phyloP scores from a whole-genome alignment of 1,284 basidiomycete species.

The Schizophyllum commune region DNA sequence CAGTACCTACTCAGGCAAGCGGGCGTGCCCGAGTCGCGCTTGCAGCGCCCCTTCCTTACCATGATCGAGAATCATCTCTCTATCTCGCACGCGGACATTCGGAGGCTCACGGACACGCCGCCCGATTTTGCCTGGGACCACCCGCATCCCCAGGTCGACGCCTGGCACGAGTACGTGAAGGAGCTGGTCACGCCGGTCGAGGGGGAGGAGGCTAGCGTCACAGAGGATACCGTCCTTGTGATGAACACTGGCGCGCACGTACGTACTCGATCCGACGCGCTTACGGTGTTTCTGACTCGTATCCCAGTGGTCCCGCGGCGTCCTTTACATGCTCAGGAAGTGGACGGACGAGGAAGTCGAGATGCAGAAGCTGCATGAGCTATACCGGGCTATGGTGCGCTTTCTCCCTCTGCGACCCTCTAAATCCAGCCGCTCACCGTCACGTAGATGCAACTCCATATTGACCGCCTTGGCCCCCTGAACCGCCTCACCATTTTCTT shows the following conservation, averaged over 20 bases:
- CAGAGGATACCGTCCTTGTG: conserved; percentile 20
- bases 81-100: conserved; percentile 17
- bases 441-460: conserved; percentile 12
- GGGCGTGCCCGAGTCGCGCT: conserved; percentile 18
- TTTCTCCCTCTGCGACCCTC: too few relatives aligned
- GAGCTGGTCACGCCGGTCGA: conserved; percentile 11
- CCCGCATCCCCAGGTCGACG: conserved; percentile 17
- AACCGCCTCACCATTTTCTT: conserved; percentile 19
- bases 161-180: conserved; percentile 18
- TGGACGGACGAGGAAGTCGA: conserved; percentile 6
- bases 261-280: neutral
- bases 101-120: conserved; percentile 17
- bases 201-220: conserved; percentile 16
- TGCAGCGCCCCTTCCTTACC: conserved; percentile 18
- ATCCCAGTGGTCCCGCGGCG: conserved; percentile 18
- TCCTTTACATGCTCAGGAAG: conserved; percentile 17
- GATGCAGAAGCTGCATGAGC: conserved; percentile 18
- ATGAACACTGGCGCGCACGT: conserved; percentile 21
- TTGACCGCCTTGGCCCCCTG: conserved; percentile 14
- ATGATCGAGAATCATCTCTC: conserved; percentile 20
- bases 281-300: neutral
- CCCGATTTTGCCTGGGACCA: conserved; percentile 17
- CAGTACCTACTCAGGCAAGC: conserved; percentile 13
- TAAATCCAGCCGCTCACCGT: too few relatives aligned
- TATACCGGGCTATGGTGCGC: conserved; percentile 21